Evolutionary conservation across 2,329 filamentous ascomycete species (phyloP).

Genomic region (Ophiostoma ips): DNA sequence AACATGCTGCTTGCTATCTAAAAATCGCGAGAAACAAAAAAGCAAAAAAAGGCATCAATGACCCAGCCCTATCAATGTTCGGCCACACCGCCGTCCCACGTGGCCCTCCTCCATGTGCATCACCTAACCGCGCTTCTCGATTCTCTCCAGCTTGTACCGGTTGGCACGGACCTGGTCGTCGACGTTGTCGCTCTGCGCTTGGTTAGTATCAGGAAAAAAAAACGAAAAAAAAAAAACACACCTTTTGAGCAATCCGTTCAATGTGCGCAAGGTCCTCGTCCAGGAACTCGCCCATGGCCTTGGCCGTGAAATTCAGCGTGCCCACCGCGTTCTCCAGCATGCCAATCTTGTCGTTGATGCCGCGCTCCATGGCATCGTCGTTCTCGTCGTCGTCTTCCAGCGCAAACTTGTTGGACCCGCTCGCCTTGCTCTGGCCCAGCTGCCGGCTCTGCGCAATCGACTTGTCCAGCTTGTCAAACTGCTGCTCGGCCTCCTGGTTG

Average conservation of each 20-base stretch:
- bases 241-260: conserved; percentile 65
- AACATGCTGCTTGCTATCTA: neutral
- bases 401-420: conserved; percentile 12
- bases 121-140: conserved; percentile 8
- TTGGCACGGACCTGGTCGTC: conserved; percentile 56
- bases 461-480: conserved; percentile 36
- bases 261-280: conserved; percentile 57
- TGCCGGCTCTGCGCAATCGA: conserved; percentile 41
- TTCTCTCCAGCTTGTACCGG: conserved; percentile 41
- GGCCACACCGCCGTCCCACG: neutral
- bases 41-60: neutral
- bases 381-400: conserved; percentile 16
- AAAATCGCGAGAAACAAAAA: neutral
- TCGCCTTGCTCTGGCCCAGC: conserved; percentile 36
- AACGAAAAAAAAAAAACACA: conserved; percentile 22
- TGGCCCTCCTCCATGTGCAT: neutral
- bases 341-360: conserved; percentile 45
- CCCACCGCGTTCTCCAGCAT: conserved; percentile 58
- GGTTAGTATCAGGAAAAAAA: neutral
- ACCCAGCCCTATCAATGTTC: neutral
- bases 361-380: conserved; percentile 17
- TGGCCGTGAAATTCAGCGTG: conserved; percentile 46
- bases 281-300: conserved; percentile 33
- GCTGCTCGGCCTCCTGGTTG: conserved; percentile 34
- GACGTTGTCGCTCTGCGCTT: conserved; percentile 58